Percentiles rank a stretch among this genome's conserved stretches.
Evolutionary conservation across 306 rosid genomes (phyloP).

Genomic region (Acmispon strigosus): DNA sequence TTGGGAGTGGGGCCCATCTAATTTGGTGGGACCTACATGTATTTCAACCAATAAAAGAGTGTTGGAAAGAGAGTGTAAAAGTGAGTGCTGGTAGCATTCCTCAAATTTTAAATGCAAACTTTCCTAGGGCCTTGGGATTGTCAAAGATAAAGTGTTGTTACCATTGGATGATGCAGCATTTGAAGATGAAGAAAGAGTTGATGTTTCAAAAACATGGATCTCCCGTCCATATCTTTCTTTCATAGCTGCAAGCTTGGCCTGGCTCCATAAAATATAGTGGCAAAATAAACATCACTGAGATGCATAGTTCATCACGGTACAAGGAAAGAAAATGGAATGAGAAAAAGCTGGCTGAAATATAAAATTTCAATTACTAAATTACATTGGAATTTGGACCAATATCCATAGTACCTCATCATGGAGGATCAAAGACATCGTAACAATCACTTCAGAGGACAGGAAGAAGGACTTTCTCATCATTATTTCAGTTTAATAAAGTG

Average conservation of each 20-base stretch:
- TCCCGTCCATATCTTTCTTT: slow-evolving; percentile 72
- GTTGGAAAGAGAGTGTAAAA: no score
- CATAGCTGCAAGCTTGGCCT: slow-evolving; percentile 58
- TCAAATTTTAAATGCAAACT: background rate
- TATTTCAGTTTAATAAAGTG: background rate
- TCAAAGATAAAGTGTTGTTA: slow-evolving; percentile 15
- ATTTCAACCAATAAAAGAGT: no score
- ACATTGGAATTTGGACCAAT: background rate
- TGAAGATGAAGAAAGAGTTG: slow-evolving; percentile 34
- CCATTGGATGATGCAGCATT: slow-evolving; percentile 37
- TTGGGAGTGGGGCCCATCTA: no score
- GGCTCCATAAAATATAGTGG: slow-evolving; percentile 1
- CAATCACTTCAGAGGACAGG: background rate
- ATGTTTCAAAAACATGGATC: slow-evolving; percentile 66
- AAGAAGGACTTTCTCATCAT: background rate
- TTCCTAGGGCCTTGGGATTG: background rate
- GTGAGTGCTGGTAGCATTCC: no score
- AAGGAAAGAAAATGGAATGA: background rate
- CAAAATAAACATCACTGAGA: background rate
- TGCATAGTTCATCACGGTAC: background rate
- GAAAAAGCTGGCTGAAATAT: background rate
- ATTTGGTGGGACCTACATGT: background rate
- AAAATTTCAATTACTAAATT: background rate
- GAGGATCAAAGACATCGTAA: background rate
- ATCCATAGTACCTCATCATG: background rate